Base-by-base conservation (phyloP, 768 basidiomycete genomes). In the Megacollybia marginata region DNA sequence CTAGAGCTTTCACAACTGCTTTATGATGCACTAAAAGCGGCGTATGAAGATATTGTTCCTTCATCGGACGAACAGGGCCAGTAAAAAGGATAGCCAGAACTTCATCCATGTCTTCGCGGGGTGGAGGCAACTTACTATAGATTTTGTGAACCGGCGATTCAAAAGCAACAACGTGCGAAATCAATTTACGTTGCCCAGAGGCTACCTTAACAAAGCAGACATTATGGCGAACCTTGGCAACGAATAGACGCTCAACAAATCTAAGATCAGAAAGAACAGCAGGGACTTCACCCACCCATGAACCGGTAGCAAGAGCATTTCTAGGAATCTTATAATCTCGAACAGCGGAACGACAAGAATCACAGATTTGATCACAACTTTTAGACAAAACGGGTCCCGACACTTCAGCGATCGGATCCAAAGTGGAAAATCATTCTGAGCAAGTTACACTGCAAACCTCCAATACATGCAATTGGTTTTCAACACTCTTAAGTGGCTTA, bases 271-370 rank as follows among this genome's bases (percentile, higher is more conserved):
- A 13, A 5, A 63, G 36, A 16, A 52, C 52, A 4, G 12, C 0
- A 6, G 56, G 59, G 7, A 60, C 54, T 9, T 59, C 55, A n/a
- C 62, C 62, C 9, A 63, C n/a, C 59, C 60, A 63, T 1, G 59
- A 44, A 6, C 61, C 61, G 55, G 62, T 63, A 3, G 57, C 60
- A 9, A 63, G 35, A 8, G 58, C 44, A 31, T 49, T 28, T 18
- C 42, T 34, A n/a, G 57, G 53, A 15, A 45, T 43, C n/a, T 42
- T 57, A 31, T n/a, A n/a, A n/a, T n/a, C n/a, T n/a, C n/a, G n/a
- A n/a, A n/a, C n/a, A n/a, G n/a, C n/a, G n/a, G n/a, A n/a, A n/a
- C n/a, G n/a, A n/a, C 23, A 13, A 5, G 3, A n/a, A 3, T 2
- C 23, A 44, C 13, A n/a, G 3, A 18, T 44, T 5, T 13, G 23